Evolutionary conservation across 768 basidiomycete species (phyloP), one percentile per base, ranked within the genome.

Genomic region (Suillus ampliporus): DNA sequence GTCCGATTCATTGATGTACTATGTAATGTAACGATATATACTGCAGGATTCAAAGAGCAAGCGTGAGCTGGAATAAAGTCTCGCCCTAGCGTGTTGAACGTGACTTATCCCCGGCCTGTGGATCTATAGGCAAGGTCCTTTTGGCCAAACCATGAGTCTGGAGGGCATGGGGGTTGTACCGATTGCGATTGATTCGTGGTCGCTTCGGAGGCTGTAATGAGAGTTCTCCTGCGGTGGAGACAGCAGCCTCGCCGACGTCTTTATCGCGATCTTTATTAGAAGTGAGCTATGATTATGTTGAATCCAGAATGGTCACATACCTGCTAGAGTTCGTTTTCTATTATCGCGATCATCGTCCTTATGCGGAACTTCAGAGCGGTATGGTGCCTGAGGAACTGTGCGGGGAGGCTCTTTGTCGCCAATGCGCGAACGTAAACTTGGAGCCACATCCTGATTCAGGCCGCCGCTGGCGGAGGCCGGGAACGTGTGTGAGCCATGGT

Each of bases 251-350:
- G 37, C 71, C 77, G 40, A 77, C 67, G 51, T 86, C 89, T 70
- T 85, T 85, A 50, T 90, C 89, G 34, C 89, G 89, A 70, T 89
- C 89, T 90, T 64, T 34, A 63, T 54, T 21, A 57, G 54, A 51
- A 34, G 48, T 19, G 40, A 64, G 63, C 35, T 61, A 51, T 58
- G 28, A 15, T 64, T 10, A 67, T 41, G 21, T 58, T 63, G 53
- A 47, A 52, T 41, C 38, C 56, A 48, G 28, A 17, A 19, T 19
- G 19, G 44, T 35, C n/a, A 68, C 84, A 66, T 76, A 91, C 91
- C 92, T 71, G 89, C 85, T 38, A 80, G 75, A 26, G 87, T 85
- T 60, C 91, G 84, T 77, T 94, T 94, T 70, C 89, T 79, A 46
- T 77, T 78, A 64, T 90, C 89, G 53, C 86, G 84, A 34, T 89